A percentile compares a stretch with the other conserved stretches of the same genome.
Evolutionary conservation across 2,329 filamentous ascomycete genomes (phyloP).

Genomic region (Trichophyton mentagrophytes): DNA sequence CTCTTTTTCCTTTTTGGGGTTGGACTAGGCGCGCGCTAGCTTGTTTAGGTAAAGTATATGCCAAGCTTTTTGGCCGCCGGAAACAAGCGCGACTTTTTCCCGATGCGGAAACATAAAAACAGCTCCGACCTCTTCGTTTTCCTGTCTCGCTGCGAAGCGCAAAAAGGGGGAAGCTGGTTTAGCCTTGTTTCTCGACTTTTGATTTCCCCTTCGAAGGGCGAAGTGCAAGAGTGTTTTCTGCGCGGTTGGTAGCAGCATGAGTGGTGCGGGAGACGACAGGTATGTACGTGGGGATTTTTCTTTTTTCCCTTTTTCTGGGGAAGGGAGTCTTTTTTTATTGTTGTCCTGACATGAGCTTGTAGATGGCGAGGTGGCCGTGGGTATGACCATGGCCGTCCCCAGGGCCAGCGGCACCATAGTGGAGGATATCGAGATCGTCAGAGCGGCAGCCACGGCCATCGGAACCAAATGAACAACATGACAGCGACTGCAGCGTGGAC

Average conservation of each 20-base stretch:
- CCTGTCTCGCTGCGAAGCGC: background rate
- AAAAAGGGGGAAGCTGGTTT: background rate
- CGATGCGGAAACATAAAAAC: constrained; percentile 2
- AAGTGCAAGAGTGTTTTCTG: background rate
- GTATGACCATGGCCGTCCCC: constrained; percentile 26
- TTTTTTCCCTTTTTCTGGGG: background rate
- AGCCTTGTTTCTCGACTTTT: background rate
- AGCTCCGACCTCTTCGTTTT: background rate
- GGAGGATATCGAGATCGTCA: constrained; percentile 17
- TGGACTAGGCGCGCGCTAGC: background rate
- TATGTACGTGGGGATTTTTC: constrained; percentile 13
- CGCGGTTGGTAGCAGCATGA: constrained; percentile 20
- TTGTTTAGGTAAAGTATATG: background rate
- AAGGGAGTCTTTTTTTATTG: background rate
- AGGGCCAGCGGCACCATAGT: constrained; percentile 25
- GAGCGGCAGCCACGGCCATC: constrained; percentile 23
- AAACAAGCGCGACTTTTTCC: background rate
- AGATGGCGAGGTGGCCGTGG: constrained; percentile 31
- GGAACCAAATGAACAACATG: constrained; percentile 14
- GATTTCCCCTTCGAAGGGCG: background rate
- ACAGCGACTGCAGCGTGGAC: constrained; percentile 20
- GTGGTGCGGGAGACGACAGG: constrained; percentile 27
- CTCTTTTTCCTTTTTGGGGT: background rate
- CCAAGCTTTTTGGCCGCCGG: background rate
- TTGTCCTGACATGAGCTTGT: background rate